phyloP scores from a whole-genome alignment of 768 basidiomycete species.

The Sporobolomyces pararoseus region DNA sequence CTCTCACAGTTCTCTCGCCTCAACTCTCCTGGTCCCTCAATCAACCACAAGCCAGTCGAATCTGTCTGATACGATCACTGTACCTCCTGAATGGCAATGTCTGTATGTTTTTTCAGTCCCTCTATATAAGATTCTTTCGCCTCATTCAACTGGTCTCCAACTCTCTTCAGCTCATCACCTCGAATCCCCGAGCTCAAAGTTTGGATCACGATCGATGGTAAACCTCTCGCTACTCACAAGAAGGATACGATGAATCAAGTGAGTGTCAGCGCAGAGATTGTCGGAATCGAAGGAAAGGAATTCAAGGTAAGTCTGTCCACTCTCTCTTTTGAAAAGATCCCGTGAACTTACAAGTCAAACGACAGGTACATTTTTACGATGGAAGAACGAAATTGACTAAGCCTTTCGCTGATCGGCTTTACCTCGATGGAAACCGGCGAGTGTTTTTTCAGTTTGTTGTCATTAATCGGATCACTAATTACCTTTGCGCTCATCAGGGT shows the following conservation, averaged over 20 bases:
- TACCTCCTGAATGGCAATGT: no score
- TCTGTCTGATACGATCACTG: no score
- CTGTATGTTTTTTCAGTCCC: no score
- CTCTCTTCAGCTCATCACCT: background rate
- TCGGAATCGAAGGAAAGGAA: background rate
- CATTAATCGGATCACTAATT: background rate
- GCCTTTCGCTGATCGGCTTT: background rate
- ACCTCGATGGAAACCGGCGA: background rate
- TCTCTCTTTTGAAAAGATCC: background rate
- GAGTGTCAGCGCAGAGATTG: background rate
- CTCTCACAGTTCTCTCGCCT: no score
- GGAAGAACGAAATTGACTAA: background rate
- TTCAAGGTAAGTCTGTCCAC: background rate
- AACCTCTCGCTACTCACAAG: background rate
- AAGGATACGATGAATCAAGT: background rate
- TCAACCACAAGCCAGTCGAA: no score
- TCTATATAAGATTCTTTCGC: no score
- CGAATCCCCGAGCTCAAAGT: background rate
- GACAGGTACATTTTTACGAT: background rate
- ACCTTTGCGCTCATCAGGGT: no score
- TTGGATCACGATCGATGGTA: background rate
- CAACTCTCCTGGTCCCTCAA: no score
- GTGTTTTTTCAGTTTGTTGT: background rate
- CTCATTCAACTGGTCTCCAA: no score
- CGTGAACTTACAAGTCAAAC: background rate